Conservation (phyloP, 2,329 filamentous ascomycete species). For the Penicillium sp. region DNA sequence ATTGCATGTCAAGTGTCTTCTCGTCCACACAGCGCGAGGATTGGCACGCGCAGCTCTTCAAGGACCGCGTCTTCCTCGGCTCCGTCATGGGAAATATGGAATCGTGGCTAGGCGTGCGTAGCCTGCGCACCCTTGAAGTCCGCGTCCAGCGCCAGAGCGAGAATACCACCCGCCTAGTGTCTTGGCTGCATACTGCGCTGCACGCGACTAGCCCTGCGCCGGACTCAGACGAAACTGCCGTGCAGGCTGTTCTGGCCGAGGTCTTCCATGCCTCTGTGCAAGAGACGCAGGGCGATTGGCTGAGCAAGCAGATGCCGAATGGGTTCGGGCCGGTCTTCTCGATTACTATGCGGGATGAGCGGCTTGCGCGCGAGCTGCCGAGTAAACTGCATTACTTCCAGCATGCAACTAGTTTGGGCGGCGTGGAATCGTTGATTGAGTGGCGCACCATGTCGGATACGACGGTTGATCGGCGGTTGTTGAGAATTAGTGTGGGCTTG, state of each 20-base stretch:
- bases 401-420: constrained; percentile 91
- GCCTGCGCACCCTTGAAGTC: constrained; percentile 82
- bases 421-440: constrained; percentile 94
- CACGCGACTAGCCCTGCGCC: constrained; percentile 41
- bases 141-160: constrained; percentile 76
- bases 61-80: no score
- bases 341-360: constrained; percentile 65
- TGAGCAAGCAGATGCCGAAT: constrained; percentile 84
- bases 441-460: constrained; percentile 90
- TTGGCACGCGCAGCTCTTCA: no score
- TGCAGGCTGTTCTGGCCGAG: constrained; percentile 61
- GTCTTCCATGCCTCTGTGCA: constrained; percentile 83
- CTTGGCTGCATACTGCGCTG: constrained; percentile 67
- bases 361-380: constrained; percentile 70
- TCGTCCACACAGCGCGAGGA: no score
- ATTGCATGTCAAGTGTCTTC: no score
- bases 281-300: constrained; percentile 69
- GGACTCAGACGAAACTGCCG: constrained; percentile 46
- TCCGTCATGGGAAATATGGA: constrained; percentile 87
- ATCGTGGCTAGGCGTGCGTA: constrained; percentile 87
- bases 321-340: constrained; percentile 90
- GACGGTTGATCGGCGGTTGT: constrained; percentile 69
- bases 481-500: constrained; percentile 84
- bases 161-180: constrained; percentile 71
- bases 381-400: constrained; percentile 83